Evolutionary conservation across 768 basidiomycete genomes (phyloP).

Genomic region (Pleurotus platypus): DNA sequence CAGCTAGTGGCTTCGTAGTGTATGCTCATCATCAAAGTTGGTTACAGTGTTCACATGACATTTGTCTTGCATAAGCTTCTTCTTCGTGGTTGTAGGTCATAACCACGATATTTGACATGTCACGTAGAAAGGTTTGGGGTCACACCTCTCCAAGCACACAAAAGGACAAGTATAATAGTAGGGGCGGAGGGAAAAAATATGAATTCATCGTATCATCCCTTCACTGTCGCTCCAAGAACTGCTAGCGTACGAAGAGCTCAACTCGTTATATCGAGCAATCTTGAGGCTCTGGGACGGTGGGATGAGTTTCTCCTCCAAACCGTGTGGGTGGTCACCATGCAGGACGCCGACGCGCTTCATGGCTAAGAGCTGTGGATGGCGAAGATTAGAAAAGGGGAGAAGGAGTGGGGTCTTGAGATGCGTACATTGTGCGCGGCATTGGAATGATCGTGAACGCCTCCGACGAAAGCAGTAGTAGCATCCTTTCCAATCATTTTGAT

Average conservation of each 20-base stretch:
- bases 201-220: constrained; percentile 9
- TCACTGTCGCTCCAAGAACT: constrained; percentile 12
- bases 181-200: too few species aligned
- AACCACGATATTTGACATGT: too few species aligned
- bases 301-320: constrained; percentile 40
- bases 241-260: constrained; percentile 8
- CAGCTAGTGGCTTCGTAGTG: too few species aligned
- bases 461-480: constrained; percentile 92
- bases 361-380: constrained; percentile 35
- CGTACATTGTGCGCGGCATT: constrained; percentile 84
- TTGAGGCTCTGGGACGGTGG: constrained; percentile 40
- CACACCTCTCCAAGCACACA: too few species aligned
- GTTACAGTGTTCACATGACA: too few species aligned
- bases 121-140: too few species aligned
- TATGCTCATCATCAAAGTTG: too few species aligned
- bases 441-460: constrained; percentile 86
- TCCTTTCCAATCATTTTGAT: constrained; percentile 86
- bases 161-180: too few species aligned
- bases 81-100: too few species aligned
- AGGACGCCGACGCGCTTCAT: constrained; percentile 61
- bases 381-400: not conserved
- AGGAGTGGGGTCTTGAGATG: constrained; percentile 2
- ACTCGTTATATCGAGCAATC: constrained; percentile 13
- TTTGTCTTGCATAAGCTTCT: too few species aligned
- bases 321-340: constrained; percentile 46